Base-by-base conservation (phyloP, 345 rosid species). In the Clarkia xantiana region DNA sequence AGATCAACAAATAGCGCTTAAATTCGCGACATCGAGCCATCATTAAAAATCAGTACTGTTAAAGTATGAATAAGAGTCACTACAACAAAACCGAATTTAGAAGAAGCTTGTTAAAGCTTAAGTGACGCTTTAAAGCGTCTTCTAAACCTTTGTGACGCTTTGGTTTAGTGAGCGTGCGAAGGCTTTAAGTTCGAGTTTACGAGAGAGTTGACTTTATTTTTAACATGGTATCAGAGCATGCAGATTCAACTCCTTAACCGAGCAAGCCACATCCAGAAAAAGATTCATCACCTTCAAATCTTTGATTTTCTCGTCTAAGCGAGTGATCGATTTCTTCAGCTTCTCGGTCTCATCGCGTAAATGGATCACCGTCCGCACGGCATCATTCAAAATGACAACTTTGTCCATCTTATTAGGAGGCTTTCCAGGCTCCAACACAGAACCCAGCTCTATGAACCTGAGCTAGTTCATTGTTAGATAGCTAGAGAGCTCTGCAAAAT, bases 291-390 rank as follows among this genome's bases (percentile, higher is more conserved):
- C 56, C 56, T 53, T 53, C 16, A 53, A 25, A 18, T 53, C 56
- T n/a, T 53, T 53, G 14, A 53, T 53, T 45, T 53, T 53, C 56
- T 53, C 56, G 41, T 42, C 46, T 39, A 53, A 42, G 10, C 22
- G 38, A 3, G 38, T 18, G 7, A 18, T 53, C 16, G 36, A 53
- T 18, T 42, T 45, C 38, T 53, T 53, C 16, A 53, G 47, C n/a
- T 53, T 23, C 40, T 53, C 18, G 9, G 46, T 25, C 18, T 53
- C 47, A 42, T 17, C 15, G 9, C 47, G 45, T 25, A 53, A 20
- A 45, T 53, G 56, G 56, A 11, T 42, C 47, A 53, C 56, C n/a
- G 56, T 53, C 29, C 56, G 56, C 18, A 20, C 47, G 13, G 56
- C 56, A 20, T 53, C 56, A 25, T 45, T 42, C 56, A 53, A 25